Evolutionary conservation across 768 basidiomycete species (phyloP).

Genomic region (Kondoa subrosea): DNA sequence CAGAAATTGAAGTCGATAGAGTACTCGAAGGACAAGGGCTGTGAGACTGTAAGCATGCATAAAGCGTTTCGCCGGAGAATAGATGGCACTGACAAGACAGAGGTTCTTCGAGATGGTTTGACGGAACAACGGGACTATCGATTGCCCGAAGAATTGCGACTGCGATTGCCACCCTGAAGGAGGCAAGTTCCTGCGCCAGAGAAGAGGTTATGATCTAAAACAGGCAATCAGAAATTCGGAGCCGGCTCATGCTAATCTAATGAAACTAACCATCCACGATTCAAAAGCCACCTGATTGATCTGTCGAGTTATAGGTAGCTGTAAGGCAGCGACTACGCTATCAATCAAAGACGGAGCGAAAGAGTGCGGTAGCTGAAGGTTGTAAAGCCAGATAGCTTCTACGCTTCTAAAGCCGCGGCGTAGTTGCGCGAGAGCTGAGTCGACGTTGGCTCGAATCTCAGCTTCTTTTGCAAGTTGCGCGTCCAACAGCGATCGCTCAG

Average conservation of each 20-base stretch:
- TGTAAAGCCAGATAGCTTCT: conserved; percentile 27
- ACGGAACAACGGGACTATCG: conserved; percentile 49
- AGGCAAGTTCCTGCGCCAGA: background rate
- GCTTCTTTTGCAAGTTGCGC: conserved; percentile 69
- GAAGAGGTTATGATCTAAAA: background rate
- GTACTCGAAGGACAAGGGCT: conserved; percentile 61
- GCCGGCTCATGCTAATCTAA: background rate
- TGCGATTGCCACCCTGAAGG: conserved; percentile 51
- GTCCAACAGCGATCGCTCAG: conserved; percentile 65
- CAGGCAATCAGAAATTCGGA: background rate
- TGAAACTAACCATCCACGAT: conserved; percentile 53
- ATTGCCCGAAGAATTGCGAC: conserved; percentile 65
- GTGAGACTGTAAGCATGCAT: too few species aligned
- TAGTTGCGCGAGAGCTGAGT: conserved; percentile 41
- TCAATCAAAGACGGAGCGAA: conserved; percentile 46
- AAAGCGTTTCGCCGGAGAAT: too few species aligned
- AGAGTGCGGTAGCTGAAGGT: conserved; percentile 41
- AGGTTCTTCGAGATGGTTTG: conserved; percentile 54
- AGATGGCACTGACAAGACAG: conserved; percentile 33
- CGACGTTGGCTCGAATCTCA: conserved; percentile 47
- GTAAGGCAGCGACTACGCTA: conserved; percentile 49
- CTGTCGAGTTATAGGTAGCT: conserved; percentile 43
- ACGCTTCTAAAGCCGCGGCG: conserved; percentile 56
- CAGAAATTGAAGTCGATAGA: conserved; percentile 64
- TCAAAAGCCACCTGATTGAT: conserved; percentile 49